Conservation (phyloP, 1,284 basidiomycete species). For the Farysia itapuensis region DNA sequence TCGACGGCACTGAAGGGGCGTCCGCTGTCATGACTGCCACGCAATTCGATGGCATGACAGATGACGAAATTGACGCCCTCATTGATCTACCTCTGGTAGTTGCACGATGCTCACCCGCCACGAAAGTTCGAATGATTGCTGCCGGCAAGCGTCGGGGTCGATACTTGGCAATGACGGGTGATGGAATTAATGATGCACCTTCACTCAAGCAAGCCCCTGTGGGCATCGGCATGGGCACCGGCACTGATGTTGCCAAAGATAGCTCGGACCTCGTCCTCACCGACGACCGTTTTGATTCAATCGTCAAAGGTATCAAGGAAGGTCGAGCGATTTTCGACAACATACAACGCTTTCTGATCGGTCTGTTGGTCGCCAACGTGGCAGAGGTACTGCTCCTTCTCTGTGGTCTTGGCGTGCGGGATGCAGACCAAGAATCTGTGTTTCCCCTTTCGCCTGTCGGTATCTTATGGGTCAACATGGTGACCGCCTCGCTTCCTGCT, state of each 20-base stretch:
- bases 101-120: constrained; percentile 51
- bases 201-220: constrained; percentile 64
- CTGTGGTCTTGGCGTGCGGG: constrained; percentile 48
- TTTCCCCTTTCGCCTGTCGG: constrained; percentile 50
- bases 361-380: constrained; percentile 50
- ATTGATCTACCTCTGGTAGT: constrained; percentile 43
- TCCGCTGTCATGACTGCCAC: constrained; percentile 44
- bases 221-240: constrained; percentile 71
- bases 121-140: constrained; percentile 54
- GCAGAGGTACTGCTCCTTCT: constrained; percentile 52
- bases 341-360: constrained; percentile 53
- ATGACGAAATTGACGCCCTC: constrained; percentile 46
- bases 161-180: constrained; percentile 52
- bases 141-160: constrained; percentile 40
- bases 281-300: constrained; percentile 51
- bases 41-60: constrained; percentile 45
- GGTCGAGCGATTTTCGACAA: constrained; percentile 54
- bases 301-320: constrained; percentile 48
- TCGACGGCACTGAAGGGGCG: constrained; percentile 35
- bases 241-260: constrained; percentile 72
- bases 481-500: constrained; percentile 49
- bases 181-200: constrained; percentile 68
- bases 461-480: constrained; percentile 54
- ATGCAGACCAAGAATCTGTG: constrained; percentile 41
- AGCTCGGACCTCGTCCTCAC: constrained; percentile 56